Base-by-base conservation (phyloP, 2,329 filamentous ascomycete species). In the Macrophomina tecta region DNA sequence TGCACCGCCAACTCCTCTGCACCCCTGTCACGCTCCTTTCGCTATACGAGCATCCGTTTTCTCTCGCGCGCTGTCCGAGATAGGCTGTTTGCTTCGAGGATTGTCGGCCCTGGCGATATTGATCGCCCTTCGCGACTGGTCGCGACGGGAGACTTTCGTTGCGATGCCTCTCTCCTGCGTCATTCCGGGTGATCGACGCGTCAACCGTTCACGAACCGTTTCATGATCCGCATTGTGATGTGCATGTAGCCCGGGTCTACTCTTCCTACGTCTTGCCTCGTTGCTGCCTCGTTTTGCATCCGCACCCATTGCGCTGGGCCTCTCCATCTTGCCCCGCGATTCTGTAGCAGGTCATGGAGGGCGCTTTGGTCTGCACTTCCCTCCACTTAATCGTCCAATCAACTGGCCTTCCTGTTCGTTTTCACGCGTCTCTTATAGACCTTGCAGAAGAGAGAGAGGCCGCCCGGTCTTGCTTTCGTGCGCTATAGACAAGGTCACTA, bases 141-240 rank as follows among this genome's bases (percentile, higher is more conserved):
- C 45, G 42, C 58, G 42, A 30, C 58, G 7, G 6, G 3, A 16
- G 45, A 36, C 58, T 49, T 23, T 14, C 58, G 4, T 4, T n/a
- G n/a, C 40, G 56, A 48, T 48, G 36, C 36, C 6, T 16, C 18
- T 34, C 8, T 30, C 8, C 38, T 46, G 40, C 38, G 28, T 46
- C 55, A 60, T 34, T 34, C 30, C 58, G 58, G 42, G 8, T 28
- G 58, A 62, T 62, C 58, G 58, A 38, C 58, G 32, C 45, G 16
- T 36, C 23, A 11, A n/a, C n/a, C 11, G n/a, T 14, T 28, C 36
- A 32, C 11, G 9, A 12, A 23, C 6, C 52, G 52, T 55, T 40
- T 38, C 34, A 55, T 40, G 52, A 23, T 55, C 52, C n/a, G 52
- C 52, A 34, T 40, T 38, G 6, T 9, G 52, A 53, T 34, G 12